These are phyloP conservation scores for Fusarium acutatum DNA, from an alignment of 2,329 filamentous ascomycete species.

Conservation along the genomic window DNA sequence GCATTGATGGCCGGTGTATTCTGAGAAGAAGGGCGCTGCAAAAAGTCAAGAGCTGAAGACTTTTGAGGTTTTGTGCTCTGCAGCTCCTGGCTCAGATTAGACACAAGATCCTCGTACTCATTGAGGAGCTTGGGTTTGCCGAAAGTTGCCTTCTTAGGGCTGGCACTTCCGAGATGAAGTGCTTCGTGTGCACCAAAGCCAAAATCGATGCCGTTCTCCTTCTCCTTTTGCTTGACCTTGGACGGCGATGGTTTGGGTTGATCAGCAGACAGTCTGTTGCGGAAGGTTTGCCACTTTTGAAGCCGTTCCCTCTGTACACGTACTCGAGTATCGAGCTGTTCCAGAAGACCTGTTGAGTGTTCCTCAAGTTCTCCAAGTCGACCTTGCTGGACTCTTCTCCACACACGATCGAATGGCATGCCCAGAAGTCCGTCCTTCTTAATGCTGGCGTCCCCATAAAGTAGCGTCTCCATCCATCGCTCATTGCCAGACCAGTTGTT, in stretches of 20 bases:
- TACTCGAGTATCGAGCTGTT: slow-evolving; percentile 76
- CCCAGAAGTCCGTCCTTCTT: slow-evolving; percentile 71
- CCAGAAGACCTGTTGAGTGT: slow-evolving; percentile 63
- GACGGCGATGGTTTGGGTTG: slow-evolving; percentile 32
- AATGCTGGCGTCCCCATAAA: slow-evolving; percentile 70
- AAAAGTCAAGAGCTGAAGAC: slow-evolving; percentile 30
- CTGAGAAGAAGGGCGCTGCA: slow-evolving; percentile 22
- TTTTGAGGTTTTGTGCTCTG: slow-evolving; percentile 35
- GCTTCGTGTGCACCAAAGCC: slow-evolving; percentile 62
- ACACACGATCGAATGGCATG: slow-evolving; percentile 74
- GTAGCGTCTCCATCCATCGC: slow-evolving; percentile 75
- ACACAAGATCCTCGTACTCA: slow-evolving; percentile 57
- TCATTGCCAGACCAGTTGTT: slow-evolving; percentile 83
- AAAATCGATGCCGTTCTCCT: slow-evolving; percentile 59
- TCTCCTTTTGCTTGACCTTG: slow-evolving; percentile 34
- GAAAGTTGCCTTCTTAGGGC: slow-evolving; percentile 40
- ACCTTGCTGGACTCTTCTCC: slow-evolving; percentile 71
- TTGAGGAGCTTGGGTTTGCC: slow-evolving; percentile 42
- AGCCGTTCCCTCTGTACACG: slow-evolving; percentile 73
- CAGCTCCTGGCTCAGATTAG: slow-evolving; percentile 54
- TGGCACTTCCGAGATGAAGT: slow-evolving; percentile 53
- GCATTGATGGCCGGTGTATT: background rate
- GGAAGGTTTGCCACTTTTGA: slow-evolving; percentile 77
- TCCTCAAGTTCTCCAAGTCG: slow-evolving; percentile 65
- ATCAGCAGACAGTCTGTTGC: slow-evolving; percentile 56